phyloP scores from a whole-genome alignment of 805 yeast species.

The Saccharomycodes ludwigii region DNA sequence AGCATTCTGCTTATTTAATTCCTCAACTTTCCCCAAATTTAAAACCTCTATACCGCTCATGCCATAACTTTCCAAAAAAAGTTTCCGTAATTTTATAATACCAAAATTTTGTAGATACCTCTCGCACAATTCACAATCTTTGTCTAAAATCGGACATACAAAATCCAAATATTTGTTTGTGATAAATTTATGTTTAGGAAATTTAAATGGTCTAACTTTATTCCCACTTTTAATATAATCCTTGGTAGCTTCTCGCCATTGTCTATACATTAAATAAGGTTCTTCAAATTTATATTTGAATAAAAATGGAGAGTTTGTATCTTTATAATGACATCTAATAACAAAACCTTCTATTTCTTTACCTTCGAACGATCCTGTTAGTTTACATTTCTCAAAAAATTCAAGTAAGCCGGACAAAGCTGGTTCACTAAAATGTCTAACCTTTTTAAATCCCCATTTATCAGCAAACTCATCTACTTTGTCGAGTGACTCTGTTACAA shows the following conservation, averaged over 20 bases:
- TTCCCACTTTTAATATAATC: slow-evolving; percentile 27
- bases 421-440: slow-evolving; percentile 33
- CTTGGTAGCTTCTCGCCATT: slow-evolving; percentile 79
- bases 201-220: slow-evolving; percentile 25
- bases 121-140: slow-evolving; percentile 33
- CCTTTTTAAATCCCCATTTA: slow-evolving; percentile 57
- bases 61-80: slow-evolving; percentile 42
- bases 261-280: slow-evolving; percentile 84
- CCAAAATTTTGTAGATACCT: slow-evolving; percentile 49
- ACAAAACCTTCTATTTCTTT: slow-evolving; percentile 91
- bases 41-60: slow-evolving; percentile 49
- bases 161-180: slow-evolving; percentile 60
- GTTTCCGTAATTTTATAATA: slow-evolving; percentile 58
- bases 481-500: slow-evolving; percentile 52
- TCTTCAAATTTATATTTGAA: slow-evolving; percentile 93
- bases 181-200: slow-evolving; percentile 43
- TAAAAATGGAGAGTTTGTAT: slow-evolving; percentile 39
- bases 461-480: slow-evolving; percentile 49
- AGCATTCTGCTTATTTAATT: slow-evolving; percentile 27
- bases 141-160: slow-evolving; percentile 41
- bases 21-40: slow-evolving; percentile 28
- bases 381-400: slow-evolving; percentile 44
- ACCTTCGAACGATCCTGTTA: slow-evolving; percentile 58
- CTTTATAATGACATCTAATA: slow-evolving; percentile 42
- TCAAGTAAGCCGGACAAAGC: slow-evolving; percentile 30